Base-by-base conservation (phyloP, 176 grass and related monocot species). In the Pontederia crassipes region DNA sequence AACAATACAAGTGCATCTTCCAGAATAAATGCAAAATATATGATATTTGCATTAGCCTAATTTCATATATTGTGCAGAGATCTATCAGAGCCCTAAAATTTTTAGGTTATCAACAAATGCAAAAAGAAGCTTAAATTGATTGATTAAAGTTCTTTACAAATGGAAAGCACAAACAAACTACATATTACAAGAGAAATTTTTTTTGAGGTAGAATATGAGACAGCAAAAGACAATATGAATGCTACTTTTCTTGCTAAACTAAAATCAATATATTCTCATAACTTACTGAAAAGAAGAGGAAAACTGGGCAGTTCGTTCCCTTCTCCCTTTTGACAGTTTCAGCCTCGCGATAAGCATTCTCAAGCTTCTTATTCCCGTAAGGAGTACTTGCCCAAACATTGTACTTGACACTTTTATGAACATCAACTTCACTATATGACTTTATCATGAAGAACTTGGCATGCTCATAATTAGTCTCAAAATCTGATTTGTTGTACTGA, bases 241-340 rank as follows among this genome's bases (percentile, higher is more conserved):
- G 18, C 32, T 40, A 40, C 6, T 40, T 40, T 40, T 40, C 32
- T 40, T 40, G 6, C 4, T 40, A 40, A 40, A 40, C 6, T 40
- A 40, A 40, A 40, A 40, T 40, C 32, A 40, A 40, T 40, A 40
- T 40, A 40, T 40, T 40, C 55, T 59, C 48, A 27, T 59, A 68
- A 86, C 85, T 61, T 62, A 95, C 90, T 61, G 90, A 95, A 67
- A 95, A 95, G 49, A 95, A 86, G 15, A 95, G 72, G 74, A 95
- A 95, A 61, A 95, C 68, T 13, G 80, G 82, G 54, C 82, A 95
- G n/a, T 76, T 86, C 72, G 62, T 47, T 8, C 52, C 79, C 67
- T 81, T 81, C 24, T 81, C 68, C 55, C 81, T 50, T 50, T 40
- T 40, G 32, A 60, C 8, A 13, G 11, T 28, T 11, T 65, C 47